Evolutionary conservation across 2,329 filamentous ascomycete genomes (phyloP).

Genomic region (Geosmithia morbida): DNA sequence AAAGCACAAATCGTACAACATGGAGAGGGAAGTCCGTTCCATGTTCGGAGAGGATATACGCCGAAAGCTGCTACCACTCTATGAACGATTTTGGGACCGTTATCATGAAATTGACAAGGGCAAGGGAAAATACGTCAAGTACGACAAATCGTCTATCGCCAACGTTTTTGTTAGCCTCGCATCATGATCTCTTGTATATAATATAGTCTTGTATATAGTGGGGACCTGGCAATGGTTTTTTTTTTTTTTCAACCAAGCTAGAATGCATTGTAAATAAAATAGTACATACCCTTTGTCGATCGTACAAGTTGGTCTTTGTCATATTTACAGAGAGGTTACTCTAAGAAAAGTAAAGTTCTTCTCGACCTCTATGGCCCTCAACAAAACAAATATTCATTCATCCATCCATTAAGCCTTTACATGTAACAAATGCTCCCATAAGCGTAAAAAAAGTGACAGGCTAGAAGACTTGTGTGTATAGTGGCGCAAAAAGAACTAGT

Average conservation of each 20-base stretch:
- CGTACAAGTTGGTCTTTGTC: too few relatives aligned
- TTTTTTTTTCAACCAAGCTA: neutral
- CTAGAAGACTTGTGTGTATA: too few relatives aligned
- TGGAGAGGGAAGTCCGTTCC: conserved; percentile 81
- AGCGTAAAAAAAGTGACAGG: too few relatives aligned
- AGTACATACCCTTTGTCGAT: too few relatives aligned
- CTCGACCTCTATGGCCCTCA: too few relatives aligned
- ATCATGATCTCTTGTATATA: conserved; percentile 9
- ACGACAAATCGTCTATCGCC: conserved; percentile 74
- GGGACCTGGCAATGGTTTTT: neutral
- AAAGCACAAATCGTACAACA: conserved; percentile 68
- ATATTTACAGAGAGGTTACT: too few relatives aligned
- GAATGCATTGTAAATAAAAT: too few relatives aligned
- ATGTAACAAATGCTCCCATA: too few relatives aligned
- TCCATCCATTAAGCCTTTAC: too few relatives aligned
- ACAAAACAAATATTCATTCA: too few relatives aligned
- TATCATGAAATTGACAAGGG: conserved; percentile 98
- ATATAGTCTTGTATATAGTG: neutral
- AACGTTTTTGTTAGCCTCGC: conserved; percentile 42
- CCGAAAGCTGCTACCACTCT: conserved; percentile 83
- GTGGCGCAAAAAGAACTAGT: too few relatives aligned
- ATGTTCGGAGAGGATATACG: conserved; percentile 75
- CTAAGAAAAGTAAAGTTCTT: too few relatives aligned
- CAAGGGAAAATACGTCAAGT: conserved; percentile 96
- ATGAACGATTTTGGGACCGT: conserved; percentile 89